These are phyloP conservation scores for Colletotrichum godetiae DNA, from an alignment of 2,329 filamentous ascomycete species.

Conservation along the genomic window DNA sequence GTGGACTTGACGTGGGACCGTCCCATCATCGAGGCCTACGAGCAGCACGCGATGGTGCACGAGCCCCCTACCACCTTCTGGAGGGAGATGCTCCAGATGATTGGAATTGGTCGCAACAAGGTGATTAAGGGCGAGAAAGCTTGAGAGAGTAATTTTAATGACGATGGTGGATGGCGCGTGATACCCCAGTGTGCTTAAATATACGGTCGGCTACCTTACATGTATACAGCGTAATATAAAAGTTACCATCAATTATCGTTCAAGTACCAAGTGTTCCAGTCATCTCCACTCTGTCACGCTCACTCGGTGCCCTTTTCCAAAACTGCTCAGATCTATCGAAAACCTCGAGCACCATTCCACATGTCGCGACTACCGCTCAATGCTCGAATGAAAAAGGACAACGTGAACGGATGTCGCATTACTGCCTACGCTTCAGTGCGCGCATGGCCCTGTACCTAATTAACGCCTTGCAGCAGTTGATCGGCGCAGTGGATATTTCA, in stretches of 20 bases:
- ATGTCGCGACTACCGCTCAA: too few relatives aligned
- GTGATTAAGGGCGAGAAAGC: slow-evolving; percentile 37
- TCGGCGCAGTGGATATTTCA: too few relatives aligned
- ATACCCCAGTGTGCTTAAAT: slow-evolving; percentile 12
- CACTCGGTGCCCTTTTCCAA: not conserved
- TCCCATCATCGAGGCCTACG: slow-evolving; percentile 68
- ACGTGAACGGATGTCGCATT: too few relatives aligned
- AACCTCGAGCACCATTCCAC: too few relatives aligned
- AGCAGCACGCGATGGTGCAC: slow-evolving; percentile 45
- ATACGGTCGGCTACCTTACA: not conserved
- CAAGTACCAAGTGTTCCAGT: not conserved
- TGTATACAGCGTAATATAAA: not conserved
- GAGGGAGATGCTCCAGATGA: slow-evolving; percentile 62
- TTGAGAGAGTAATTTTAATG: not conserved
- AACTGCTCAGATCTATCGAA: not conserved
- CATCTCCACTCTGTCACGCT: not conserved
- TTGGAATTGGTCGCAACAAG: slow-evolving; percentile 49
- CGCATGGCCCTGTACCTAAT: too few relatives aligned
- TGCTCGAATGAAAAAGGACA: too few relatives aligned
- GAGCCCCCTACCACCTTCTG: slow-evolving; percentile 64
- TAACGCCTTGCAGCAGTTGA: too few relatives aligned
- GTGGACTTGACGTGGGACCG: slow-evolving; percentile 70
- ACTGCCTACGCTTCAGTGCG: too few relatives aligned
- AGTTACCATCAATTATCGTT: not conserved
- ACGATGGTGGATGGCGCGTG: not conserved